Base-by-base conservation (phyloP, 176 grass and related monocot species). In the Lolium rigidum region DNA sequence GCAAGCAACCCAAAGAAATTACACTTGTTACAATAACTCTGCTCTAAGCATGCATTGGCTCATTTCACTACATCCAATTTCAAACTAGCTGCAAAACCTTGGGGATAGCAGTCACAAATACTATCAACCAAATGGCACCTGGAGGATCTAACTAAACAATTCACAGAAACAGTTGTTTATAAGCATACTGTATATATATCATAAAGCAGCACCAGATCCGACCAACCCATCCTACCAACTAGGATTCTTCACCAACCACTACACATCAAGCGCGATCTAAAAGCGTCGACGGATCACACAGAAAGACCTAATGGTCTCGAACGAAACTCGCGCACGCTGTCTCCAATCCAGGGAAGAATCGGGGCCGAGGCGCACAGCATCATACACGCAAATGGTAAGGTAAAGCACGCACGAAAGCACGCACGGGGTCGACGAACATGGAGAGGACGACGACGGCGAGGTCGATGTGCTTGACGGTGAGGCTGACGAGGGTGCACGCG, bases 161-260 rank as follows among this genome's bases (percentile, higher is more conserved):
- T 38, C 71, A 25, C 65, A 18, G 17, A 56, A 64, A 57, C 65
- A 83, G 73, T 25, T 76, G 16, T 22, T 10, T 3, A 0, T 15
- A 80, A 67, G 58, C 77, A 66, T 66, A 15, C 25, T 66, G 10
- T 3, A 71, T 17, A 83, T n/a, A n/a, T n/a, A n/a, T 74, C 4
- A 70, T 17, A 71, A 38, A 70, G 25, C 12, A 78, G 17, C 54
- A 86, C 44, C 79, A 82, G 84, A 90, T 90, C 84, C 64, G 48
- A 90, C 73, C 73, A 86, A 11, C 72, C 71, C 2, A 86, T 70
- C 43, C 20, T 54, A 82, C 61, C 70, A 77, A 82, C 78, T 52
- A 78, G 21, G 25, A 86, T 14, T 69, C 52, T 7, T 82, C 43
- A 28, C 63, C 21, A 5, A 38, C 88, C 31, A 44, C 46, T 24